Evolutionary conservation across 495 filamentous ascomycete genomes (phyloP), one percentile per base, ranked within the genome.

Genomic region (Beverwykella pulmonaria): DNA sequence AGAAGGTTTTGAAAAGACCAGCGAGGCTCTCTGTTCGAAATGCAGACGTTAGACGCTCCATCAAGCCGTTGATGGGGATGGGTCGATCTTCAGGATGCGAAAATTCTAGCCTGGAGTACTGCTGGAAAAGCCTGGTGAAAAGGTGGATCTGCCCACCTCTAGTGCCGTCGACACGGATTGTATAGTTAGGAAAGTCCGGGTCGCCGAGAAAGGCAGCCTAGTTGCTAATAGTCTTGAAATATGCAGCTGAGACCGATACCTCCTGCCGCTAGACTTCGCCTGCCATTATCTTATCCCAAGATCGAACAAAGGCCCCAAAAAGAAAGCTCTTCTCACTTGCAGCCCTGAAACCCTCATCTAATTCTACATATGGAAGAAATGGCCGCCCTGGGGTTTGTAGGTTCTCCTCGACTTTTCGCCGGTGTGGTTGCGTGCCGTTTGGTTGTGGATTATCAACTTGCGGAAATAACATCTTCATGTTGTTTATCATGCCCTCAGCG

Each of bases 381-480:
- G 48, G 48, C 48, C 23, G 48, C 48, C 48, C 48, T 52, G 48
- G 48, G 48, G 48, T 52, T 52, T 52, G 48, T 52, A 52, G 48
- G 48, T 52, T 52, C 48, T 52, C 48, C 48, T 52, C 48, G 19
- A 52, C 48, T 52, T 25, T 25, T 52, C 48, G 48, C 48, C 48
- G 48, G 48, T 29, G 48, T 19, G 48, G 48, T 52, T 52, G 53
- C 53, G 30, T 55, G 53, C 53, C 53, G 30, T 55, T 55, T 55
- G 53, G 53, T 27, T 55, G 53, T 55, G 53, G 53, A 55, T 55
- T 55, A 55, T 55, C 53, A 36, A 55, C 53, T 55, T 55, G 53
- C 53, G 53, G 53, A 55, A 55, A 55, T 55, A 55, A 27, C 53
- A 29, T 55, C 53, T 55, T 55, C 53, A 55, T 29, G 53, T 23